Conservation (phyloP, 805 yeast genomes). For the Peterozyma toletana region DNA sequence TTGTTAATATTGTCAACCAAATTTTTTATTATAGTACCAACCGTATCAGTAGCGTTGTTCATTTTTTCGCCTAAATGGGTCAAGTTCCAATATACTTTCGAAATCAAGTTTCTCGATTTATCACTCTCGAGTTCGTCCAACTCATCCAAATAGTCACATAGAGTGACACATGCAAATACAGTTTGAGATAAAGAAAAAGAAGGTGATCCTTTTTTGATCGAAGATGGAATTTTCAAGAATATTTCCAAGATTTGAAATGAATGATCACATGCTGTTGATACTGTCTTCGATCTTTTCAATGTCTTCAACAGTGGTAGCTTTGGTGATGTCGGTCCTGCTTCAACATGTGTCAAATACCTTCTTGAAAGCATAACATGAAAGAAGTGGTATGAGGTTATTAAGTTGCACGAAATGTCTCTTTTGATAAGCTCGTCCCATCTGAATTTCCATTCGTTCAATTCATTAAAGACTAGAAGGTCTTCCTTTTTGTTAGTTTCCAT, state of each 20-base stretch:
- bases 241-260: constrained; percentile 36
- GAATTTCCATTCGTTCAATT: constrained; percentile 36
- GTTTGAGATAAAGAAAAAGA: constrained; percentile 41
- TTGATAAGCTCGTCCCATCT: constrained; percentile 36
- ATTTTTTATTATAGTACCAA: constrained; percentile 37
- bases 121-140: constrained; percentile 24
- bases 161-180: constrained; percentile 44
- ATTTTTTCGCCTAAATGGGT: constrained; percentile 37
- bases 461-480: constrained; percentile 18
- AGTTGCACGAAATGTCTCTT: constrained; percentile 39
- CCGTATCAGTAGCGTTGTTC: constrained; percentile 41
- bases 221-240: constrained; percentile 35
- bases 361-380: constrained; percentile 33
- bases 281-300: constrained; percentile 8
- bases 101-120: constrained; percentile 22
- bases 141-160: constrained; percentile 37
- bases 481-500: neutral
- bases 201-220: constrained; percentile 47
- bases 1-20: constrained; percentile 28
- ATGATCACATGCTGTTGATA: constrained; percentile 33
- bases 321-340: neutral
- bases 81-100: constrained; percentile 40
- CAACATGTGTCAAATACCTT: constrained; percentile 19
- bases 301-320: neutral
- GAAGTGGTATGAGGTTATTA: constrained; percentile 39